These are phyloP conservation scores for Cyclaneusma minus DNA, from an alignment of 2,329 filamentous ascomycete species.

Conservation along the genomic window DNA sequence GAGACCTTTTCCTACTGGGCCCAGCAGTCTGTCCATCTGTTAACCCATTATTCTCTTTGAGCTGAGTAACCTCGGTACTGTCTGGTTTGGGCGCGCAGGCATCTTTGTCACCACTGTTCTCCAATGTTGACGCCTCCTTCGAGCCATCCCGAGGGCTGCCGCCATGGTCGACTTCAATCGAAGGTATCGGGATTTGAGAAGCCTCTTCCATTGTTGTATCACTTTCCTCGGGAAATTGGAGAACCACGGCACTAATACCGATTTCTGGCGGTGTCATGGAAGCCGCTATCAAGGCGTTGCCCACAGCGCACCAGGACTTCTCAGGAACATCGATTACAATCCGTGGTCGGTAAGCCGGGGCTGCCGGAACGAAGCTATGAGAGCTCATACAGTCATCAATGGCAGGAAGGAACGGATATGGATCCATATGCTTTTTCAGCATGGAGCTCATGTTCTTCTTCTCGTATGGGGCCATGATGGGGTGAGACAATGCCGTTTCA, in stretches of 20 bases:
- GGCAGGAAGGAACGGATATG: conserved; percentile 45
- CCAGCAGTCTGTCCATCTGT: background rate
- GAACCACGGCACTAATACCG: conserved; percentile 7
- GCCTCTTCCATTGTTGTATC: too few relatives aligned
- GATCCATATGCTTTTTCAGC: conserved; percentile 40
- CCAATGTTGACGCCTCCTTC: too few relatives aligned
- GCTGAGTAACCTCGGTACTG: conserved; percentile 1
- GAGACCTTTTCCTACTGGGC: conserved; percentile 41
- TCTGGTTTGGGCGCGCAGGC: too few relatives aligned
- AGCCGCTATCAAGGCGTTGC: conserved; percentile 11
- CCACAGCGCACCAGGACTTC: conserved; percentile 14
- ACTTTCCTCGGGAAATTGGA: conserved; percentile 11
- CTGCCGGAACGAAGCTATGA: too few relatives aligned
- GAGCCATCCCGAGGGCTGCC: too few relatives aligned
- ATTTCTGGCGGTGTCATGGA: conserved; percentile 7
- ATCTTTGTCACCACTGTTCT: too few relatives aligned
- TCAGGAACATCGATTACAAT: conserved; percentile 9
- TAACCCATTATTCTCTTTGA: background rate
- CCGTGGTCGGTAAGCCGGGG: background rate
- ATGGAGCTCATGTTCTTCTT: conserved; percentile 33
- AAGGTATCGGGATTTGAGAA: too few relatives aligned
- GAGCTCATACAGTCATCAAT: conserved; percentile 21
- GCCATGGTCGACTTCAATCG: too few relatives aligned
- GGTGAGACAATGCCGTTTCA: conserved; percentile 40
- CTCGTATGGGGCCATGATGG: conserved; percentile 40